Conservation (phyloP, 257 asterid genomes). For the Cinchona pubescens region DNA sequence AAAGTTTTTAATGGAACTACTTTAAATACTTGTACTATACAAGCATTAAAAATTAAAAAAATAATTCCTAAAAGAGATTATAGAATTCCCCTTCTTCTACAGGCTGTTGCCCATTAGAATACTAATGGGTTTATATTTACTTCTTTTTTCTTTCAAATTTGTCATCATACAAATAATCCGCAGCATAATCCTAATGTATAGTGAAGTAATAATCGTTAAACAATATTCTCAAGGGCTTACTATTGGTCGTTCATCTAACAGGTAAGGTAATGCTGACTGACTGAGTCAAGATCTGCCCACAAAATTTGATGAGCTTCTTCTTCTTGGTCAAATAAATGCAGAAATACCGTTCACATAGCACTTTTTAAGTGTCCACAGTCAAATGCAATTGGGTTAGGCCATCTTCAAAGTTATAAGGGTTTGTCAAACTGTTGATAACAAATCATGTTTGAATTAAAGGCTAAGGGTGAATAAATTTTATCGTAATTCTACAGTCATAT, state of each 20-base stretch:
- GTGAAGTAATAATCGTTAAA: too few relatives aligned
- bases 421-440: neutral
- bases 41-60: too few relatives aligned
- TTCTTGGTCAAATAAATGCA: conserved; percentile 19
- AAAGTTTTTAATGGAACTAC: too few relatives aligned
- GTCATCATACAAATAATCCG: neutral
- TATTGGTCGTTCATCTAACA: too few relatives aligned
- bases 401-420: neutral
- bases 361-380: neutral
- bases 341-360: neutral
- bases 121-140: neutral
- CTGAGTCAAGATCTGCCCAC: neutral
- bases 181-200: neutral
- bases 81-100: too few relatives aligned
- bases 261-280: neutral
- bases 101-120: neutral
- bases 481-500: too few relatives aligned
- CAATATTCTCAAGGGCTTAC: neutral
- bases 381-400: conserved; percentile 10
- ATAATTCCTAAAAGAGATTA: too few relatives aligned
- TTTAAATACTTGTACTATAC: too few relatives aligned
- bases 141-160: neutral
- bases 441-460: neutral
- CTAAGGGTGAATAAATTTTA: neutral
- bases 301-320: neutral